These are phyloP conservation scores for Xylariales sp. DNA, from an alignment of 2,329 filamentous ascomycete species.

Conservation along the genomic window DNA sequence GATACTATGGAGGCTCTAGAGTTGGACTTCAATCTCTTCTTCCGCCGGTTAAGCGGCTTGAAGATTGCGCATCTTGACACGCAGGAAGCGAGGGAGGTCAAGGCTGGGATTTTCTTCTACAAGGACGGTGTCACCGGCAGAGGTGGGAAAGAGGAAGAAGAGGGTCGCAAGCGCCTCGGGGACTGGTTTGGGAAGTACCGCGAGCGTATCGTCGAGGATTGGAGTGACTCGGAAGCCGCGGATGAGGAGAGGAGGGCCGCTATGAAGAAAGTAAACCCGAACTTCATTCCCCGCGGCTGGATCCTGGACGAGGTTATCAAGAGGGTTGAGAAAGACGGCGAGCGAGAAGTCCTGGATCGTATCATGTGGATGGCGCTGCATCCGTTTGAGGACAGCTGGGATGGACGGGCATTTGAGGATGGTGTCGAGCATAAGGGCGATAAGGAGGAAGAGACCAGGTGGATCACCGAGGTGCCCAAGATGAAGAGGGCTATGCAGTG, in stretches of 20 bases:
- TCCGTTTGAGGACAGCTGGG: slow-evolving; percentile 80
- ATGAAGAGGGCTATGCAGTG: slow-evolving; percentile 81
- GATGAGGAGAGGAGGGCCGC: slow-evolving; percentile 61
- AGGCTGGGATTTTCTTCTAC: slow-evolving; percentile 75
- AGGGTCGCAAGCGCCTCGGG: slow-evolving; percentile 62
- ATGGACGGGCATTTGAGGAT: slow-evolving; percentile 42
- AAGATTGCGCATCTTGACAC: slow-evolving; percentile 59
- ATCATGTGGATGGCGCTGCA: slow-evolving; percentile 79
- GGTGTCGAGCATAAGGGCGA: slow-evolving; percentile 52
- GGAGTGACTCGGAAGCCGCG: slow-evolving; percentile 46
- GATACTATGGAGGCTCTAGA: slow-evolving; percentile 78
- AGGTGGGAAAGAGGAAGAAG: slow-evolving; percentile 47
- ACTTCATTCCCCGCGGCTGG: slow-evolving; percentile 88
- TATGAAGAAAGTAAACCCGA: slow-evolving; percentile 89
- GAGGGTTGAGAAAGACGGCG: slow-evolving; percentile 77
- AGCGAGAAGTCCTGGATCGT: slow-evolving; percentile 70
- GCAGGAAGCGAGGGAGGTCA: slow-evolving; percentile 56
- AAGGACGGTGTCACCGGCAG: slow-evolving; percentile 58
- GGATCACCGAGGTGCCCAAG: slow-evolving; percentile 80
- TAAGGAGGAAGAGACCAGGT: slow-evolving; percentile 71
- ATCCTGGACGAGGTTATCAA: slow-evolving; percentile 90
- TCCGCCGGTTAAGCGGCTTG: slow-evolving; percentile 69
- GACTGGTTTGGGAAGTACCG: slow-evolving; percentile 82
- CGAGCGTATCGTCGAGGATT: slow-evolving; percentile 68
- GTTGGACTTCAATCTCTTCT: slow-evolving; percentile 92